phyloP scores from a whole-genome alignment of 805 yeast species.

The Starmerella vitae region DNA sequence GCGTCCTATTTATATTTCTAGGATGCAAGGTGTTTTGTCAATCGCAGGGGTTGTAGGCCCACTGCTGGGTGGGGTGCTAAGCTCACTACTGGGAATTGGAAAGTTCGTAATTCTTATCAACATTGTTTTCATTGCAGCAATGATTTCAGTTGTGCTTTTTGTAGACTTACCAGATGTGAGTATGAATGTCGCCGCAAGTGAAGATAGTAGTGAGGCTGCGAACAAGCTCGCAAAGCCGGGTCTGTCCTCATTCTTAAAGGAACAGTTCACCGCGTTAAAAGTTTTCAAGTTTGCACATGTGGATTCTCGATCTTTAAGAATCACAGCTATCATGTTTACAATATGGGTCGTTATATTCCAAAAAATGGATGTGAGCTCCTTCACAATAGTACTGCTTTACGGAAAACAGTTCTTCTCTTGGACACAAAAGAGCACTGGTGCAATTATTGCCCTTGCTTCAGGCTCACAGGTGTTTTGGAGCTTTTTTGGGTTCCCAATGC shows the following conservation, averaged over 20 bases:
- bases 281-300: background rate
- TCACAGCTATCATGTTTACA: background rate
- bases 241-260: too few species aligned
- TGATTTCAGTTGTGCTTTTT: too few species aligned
- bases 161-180: too few species aligned
- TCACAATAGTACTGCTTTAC: background rate
- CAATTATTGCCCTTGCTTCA: background rate
- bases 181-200: too few species aligned
- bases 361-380: background rate
- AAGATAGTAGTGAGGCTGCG: too few species aligned
- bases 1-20: background rate
- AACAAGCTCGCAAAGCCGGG: too few species aligned
- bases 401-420: background rate
- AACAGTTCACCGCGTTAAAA: background rate
- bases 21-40: background rate
- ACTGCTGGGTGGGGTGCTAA: background rate
- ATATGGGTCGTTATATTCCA: background rate
- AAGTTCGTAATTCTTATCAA: background rate
- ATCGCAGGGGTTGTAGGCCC: background rate
- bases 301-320: background rate
- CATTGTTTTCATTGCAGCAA: background rate
- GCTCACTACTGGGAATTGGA: background rate
- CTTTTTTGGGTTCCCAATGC: background rate
- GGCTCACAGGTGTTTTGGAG: background rate
- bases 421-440: background rate